phyloP scores from a whole-genome alignment of 1,139 yeast species.

The Taiozyma sp. region DNA sequence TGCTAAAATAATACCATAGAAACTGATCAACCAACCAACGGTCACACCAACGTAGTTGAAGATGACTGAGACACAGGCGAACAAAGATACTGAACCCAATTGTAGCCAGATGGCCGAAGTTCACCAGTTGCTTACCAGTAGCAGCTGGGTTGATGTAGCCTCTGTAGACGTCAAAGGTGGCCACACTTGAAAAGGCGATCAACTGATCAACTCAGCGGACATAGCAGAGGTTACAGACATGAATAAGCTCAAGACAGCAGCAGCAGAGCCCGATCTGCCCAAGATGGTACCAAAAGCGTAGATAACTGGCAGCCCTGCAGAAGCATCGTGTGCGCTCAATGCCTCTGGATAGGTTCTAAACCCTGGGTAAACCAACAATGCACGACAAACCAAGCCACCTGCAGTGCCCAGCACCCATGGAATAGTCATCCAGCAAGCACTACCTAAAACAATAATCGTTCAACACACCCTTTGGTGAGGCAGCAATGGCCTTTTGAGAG shows the following conservation, averaged over 20 bases:
- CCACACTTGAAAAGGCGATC: slow-evolving; percentile 34
- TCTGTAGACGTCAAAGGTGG: slow-evolving; percentile 34
- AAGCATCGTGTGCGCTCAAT: slow-evolving; percentile 18
- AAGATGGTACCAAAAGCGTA: slow-evolving; percentile 30
- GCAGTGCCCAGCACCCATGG: slow-evolving; percentile 36
- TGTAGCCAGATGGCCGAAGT: slow-evolving; percentile 28
- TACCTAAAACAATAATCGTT: slow-evolving; percentile 35
- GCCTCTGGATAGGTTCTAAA: slow-evolving; percentile 32
- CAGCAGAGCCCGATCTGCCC: slow-evolving; percentile 34
- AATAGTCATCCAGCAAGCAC: slow-evolving; percentile 36
- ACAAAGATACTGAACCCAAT: slow-evolving; percentile 27
- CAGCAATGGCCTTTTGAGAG: slow-evolving; percentile 40
- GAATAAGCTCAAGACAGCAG: slow-evolving; percentile 32
- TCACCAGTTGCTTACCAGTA: slow-evolving; percentile 30
- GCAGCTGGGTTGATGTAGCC: slow-evolving; percentile 34
- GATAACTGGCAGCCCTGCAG: slow-evolving; percentile 26
- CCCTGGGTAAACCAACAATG: slow-evolving; percentile 27
- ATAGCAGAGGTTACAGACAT: slow-evolving; percentile 38
- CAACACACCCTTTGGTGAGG: slow-evolving; percentile 31
- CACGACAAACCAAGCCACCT: slow-evolving; percentile 34
- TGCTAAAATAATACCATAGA: slow-evolving; percentile 32
- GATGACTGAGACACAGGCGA: slow-evolving; percentile 31
- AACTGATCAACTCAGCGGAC: slow-evolving; percentile 36
- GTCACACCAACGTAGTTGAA: slow-evolving; percentile 32
- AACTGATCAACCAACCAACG: slow-evolving; percentile 29